Evolutionary conservation across 306 rosid genomes (phyloP), one percentile per base, ranked within the genome.

Genomic region (Trichosanthes cucumerina): DNA sequence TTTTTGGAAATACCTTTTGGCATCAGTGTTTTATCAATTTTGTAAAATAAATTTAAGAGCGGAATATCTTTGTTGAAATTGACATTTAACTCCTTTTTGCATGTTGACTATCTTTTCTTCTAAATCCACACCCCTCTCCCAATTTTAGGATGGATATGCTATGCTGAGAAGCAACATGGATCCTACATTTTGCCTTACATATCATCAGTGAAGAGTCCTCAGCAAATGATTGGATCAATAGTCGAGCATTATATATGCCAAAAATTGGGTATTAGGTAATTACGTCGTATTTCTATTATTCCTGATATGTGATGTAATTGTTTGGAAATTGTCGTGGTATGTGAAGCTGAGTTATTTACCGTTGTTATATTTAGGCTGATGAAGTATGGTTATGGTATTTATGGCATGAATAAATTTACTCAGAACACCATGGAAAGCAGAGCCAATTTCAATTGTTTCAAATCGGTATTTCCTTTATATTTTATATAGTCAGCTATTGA

Each of bases 141-240:
- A 16, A 56, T 81, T 81, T 65, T 87, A 94, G 98, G 98, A 79
- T 95, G 97, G 98, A 89, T 95, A 87, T 95, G 98, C 87, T 95
- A 95, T 89, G 98, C 97, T 2, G 97, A 95, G 90, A 95, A 95
- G 83, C 90, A 90, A 87, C 97, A 88, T 87, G 97, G 97, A 24
- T 87, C 98, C 50, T 89, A 84, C 80, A 86, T 91, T 80, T 86
- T 95, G 80, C 98, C 98, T 16, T 83, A 87, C 82, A 89, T 95
- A 79, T 95, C 98, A 73, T 82, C 90, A 13, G 93, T 89, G 76
- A 95, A 95, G 91, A 90, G 96, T 88, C 98, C 97, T 58, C 97
- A 92, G 81, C 97, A 95, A 90, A 87, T 90, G 77, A 86, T 87
- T 75, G 97, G 97, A 87, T 86, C 93, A 63, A 86, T 95, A 79